These are phyloP conservation scores for Citrus mangshanensis DNA, from an alignment of 345 rosid genomes.

Conservation along the genomic window DNA sequence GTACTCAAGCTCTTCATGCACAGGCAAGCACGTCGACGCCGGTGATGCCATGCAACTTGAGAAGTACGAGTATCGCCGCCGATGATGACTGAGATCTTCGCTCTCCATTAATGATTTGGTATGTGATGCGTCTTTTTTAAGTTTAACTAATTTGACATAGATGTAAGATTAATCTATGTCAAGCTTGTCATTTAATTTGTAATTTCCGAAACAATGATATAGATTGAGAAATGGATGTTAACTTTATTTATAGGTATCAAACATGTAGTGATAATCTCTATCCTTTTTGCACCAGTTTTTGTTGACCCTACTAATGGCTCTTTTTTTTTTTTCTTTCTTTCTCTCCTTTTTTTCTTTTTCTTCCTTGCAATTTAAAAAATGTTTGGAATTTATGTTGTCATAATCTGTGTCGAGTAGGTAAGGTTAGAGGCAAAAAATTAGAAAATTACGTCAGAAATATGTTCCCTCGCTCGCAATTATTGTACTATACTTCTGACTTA, in stretches of 20 bases:
- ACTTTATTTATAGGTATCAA: conserved; percentile 23
- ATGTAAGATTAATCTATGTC: background rate
- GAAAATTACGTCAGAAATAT: conserved; percentile 3
- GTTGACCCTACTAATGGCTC: background rate
- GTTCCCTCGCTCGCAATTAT: conserved; percentile 4
- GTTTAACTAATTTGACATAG: background rate
- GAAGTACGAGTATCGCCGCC: conserved; percentile 33
- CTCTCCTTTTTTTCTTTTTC: no score
- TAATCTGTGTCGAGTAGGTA: background rate
- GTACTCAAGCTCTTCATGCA: conserved; percentile 47
- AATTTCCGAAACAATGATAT: conserved; percentile 17
- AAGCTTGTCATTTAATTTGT: background rate
- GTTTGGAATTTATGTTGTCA: background rate
- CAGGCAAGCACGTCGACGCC: conserved; percentile 35
- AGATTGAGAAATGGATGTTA: background rate
- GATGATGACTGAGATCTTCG: conserved; percentile 32
- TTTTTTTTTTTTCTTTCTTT: background rate
- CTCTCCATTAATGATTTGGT: conserved; percentile 34
- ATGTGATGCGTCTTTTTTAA: no score
- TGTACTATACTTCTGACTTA: background rate
- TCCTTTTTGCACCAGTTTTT: background rate
- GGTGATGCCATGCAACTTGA: conserved; percentile 43
- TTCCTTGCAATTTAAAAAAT: background rate
- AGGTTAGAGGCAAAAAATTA: background rate
- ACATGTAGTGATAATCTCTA: background rate